Evolutionary conservation across 2,329 filamentous ascomycete species (phyloP), one percentile per base, ranked within the genome.

Genomic region (Ceratocystis cacaofunesta): DNA sequence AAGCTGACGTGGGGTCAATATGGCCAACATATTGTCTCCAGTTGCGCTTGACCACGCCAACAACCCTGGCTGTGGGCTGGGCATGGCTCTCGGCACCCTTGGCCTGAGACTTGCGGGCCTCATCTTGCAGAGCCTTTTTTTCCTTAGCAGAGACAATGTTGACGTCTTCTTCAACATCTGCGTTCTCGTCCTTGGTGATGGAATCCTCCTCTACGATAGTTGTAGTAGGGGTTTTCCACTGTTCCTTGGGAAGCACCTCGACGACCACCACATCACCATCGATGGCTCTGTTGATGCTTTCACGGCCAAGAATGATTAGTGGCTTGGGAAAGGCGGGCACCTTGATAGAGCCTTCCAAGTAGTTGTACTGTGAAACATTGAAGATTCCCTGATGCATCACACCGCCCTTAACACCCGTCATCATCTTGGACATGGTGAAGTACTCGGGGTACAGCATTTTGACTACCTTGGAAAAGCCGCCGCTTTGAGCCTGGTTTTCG

Each of bases 21-120:
- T 96, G 92, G 1, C 94, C 94, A 68, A 99, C 94, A 71, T 96
- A 97, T 75, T 97, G 95, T 68, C 94, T 84, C 94, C 94, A 99
- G 74, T 97, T 97, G 63, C 94, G 85, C 77, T 95, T 96, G 73
- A 96, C 84, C 28, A 97, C 82, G 61, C 94, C 94, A 5, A 97
- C 90, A 12, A 99, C 89, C 73, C 84, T 89, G 30, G 92, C 94
- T 5, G 94, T 97, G 5, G 94, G 94, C 71, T 96, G 91, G 2
- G 90, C 85, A 62, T 85, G 84, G 57, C 86, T 87, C 75, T 96
- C 91, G 0, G 82, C 82, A 64, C 79, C 84, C 72, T 87, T 86
- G 63, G 85, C 87, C 70, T 97, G 92, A 0, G 86, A 88, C 72
- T 86, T 87, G 77, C 87, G 94, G 36, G 92, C 94, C 73, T 96